phyloP scores from a whole-genome alignment of 2,329 filamentous ascomycete species.

The Fusarium metavorans region DNA sequence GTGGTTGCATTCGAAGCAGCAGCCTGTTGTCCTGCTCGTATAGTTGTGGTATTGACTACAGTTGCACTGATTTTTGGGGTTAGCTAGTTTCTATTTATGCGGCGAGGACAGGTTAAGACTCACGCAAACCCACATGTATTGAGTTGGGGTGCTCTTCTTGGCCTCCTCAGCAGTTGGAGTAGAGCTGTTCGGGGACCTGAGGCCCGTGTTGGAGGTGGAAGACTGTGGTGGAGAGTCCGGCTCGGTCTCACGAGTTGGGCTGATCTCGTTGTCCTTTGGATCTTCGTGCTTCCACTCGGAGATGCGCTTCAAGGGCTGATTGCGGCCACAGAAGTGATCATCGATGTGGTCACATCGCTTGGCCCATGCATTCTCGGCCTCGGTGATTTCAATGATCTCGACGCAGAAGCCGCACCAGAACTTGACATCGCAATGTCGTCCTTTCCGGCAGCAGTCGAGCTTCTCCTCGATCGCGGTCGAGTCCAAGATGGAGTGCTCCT shows the following conservation, averaged over 20 bases:
- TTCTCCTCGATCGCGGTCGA: conserved; percentile 53
- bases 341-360: conserved; percentile 79
- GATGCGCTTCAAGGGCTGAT: conserved; percentile 57
- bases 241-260: neutral
- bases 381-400: conserved; percentile 63
- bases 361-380: conserved; percentile 64
- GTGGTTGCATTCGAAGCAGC: conserved; percentile 18
- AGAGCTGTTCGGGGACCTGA: conserved; percentile 3
- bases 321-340: conserved; percentile 71
- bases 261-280: conserved; percentile 1
- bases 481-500: conserved; percentile 58
- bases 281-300: conserved; percentile 65
- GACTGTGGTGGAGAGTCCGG: conserved; percentile 6
- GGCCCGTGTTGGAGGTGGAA: conserved; percentile 9
- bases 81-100: neutral
- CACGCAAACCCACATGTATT: conserved; percentile 49
- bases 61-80: conserved; percentile 33
- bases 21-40: neutral
- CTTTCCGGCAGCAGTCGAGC: conserved; percentile 69
- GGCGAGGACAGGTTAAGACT: conserved; percentile 24
- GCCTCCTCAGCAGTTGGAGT: conserved; percentile 3
- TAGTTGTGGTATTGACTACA: conserved; percentile 28
- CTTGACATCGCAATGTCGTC: conserved; percentile 70
- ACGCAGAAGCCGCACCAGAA: conserved; percentile 94
- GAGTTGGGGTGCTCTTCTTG: conserved; percentile 17